These are phyloP conservation scores for Globomyces pollinis-pini DNA, from an alignment of 192 early-diverging fungal genomes.

Conservation along the genomic window DNA sequence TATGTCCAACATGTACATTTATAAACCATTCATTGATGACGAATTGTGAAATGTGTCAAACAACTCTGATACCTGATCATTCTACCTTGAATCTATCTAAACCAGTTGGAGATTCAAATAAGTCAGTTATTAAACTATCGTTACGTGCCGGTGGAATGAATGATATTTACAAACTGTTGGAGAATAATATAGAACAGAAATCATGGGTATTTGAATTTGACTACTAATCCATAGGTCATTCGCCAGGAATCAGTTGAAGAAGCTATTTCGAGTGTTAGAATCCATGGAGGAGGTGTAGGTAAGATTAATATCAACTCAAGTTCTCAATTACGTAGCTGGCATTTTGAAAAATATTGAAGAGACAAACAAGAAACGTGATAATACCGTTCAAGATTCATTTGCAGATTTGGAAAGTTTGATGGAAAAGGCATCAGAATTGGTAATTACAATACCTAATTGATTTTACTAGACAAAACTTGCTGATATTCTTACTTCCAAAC, in stretches of 20 bases:
- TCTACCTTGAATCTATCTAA: too few relatives aligned
- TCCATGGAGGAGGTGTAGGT: not conserved
- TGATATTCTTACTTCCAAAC: slow-evolving; percentile 52
- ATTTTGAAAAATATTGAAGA: slow-evolving; percentile 60
- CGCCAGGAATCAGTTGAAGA: slow-evolving; percentile 70
- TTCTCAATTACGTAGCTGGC: slow-evolving; percentile 23
- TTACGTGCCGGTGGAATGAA: slow-evolving; percentile 70
- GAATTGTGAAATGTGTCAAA: slow-evolving; percentile 79
- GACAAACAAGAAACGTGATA: slow-evolving; percentile 55
- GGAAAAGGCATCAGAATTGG: slow-evolving; percentile 83
- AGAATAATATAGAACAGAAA: slow-evolving; percentile 39
- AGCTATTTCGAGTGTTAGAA: not conserved
- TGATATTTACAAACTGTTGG: slow-evolving; percentile 55
- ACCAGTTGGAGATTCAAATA: not conserved
- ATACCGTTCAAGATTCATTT: slow-evolving; percentile 74
- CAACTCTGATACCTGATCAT: slow-evolving; percentile 34
- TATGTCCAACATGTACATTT: slow-evolving; percentile 79
- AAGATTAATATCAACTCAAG: too few relatives aligned
- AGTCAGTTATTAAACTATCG: slow-evolving; percentile 63
- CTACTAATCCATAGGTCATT: too few relatives aligned
- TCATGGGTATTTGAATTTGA: too few relatives aligned
- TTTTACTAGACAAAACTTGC: slow-evolving; percentile 74
- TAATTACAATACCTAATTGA: too few relatives aligned
- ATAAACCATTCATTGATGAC: slow-evolving; percentile 74
- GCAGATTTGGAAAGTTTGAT: slow-evolving; percentile 81